These are phyloP conservation scores for Parathielavia hyrcaniae DNA, from an alignment of 495 filamentous ascomycete species.

Conservation along the genomic window DNA sequence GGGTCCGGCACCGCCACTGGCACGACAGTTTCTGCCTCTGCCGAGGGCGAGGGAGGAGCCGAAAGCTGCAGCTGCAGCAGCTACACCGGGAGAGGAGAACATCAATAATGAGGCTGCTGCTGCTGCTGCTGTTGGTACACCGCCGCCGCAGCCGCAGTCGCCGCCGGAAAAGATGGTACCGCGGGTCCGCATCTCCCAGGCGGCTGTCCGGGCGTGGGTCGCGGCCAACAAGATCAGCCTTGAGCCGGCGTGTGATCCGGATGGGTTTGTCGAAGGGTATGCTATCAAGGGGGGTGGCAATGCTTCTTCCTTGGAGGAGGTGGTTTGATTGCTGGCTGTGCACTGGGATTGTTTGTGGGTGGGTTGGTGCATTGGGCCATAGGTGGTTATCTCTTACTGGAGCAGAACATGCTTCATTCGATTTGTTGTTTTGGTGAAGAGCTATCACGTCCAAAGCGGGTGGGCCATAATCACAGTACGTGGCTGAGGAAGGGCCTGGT, in stretches of 20 bases:
- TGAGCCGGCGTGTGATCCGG: conserved; percentile 47
- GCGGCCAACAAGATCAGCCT: conserved; percentile 41
- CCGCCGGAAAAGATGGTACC: conserved; percentile 32
- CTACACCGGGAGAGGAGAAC: too few relatives aligned
- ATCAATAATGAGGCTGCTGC: neutral
- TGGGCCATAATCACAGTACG: too few relatives aligned
- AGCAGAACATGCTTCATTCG: too few relatives aligned
- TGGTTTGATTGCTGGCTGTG: conserved; percentile 15
- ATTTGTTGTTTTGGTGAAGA: too few relatives aligned
- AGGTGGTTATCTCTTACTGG: too few relatives aligned
- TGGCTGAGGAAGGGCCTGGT: too few relatives aligned
- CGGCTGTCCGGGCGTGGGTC: conserved; percentile 51
- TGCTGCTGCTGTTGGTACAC: neutral
- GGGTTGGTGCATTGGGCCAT: too few relatives aligned
- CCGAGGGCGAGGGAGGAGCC: too few relatives aligned
- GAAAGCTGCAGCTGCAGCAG: too few relatives aligned
- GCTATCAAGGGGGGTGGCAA: conserved; percentile 25
- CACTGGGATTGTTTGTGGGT: too few relatives aligned
- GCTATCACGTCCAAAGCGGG: too few relatives aligned
- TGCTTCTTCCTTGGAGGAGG: conserved; percentile 26
- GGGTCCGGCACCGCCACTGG: conserved; percentile 32
- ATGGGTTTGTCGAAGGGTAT: conserved; percentile 52
- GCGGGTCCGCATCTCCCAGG: conserved; percentile 49
- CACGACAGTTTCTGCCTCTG: too few relatives aligned
- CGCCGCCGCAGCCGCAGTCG: conserved; percentile 10